A percentile compares a stretch with the other conserved stretches of the same genome.
These are phyloP conservation scores for Lepidium aucheri DNA, from an alignment of 345 rosid genomes.

Conservation along the genomic window DNA sequence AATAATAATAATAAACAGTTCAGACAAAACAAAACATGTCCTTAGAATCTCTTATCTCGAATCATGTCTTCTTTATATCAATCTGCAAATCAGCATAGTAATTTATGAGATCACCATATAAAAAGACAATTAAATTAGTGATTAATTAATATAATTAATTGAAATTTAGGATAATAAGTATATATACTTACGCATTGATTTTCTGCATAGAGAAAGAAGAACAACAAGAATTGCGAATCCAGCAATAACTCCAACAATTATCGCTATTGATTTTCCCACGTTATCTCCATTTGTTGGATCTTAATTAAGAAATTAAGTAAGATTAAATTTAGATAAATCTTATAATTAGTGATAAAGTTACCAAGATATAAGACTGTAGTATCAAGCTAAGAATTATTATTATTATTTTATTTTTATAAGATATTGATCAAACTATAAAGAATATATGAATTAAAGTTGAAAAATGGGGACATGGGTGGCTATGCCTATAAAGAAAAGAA, in stretches of 20 bases:
- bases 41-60: neutral
- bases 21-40: neutral
- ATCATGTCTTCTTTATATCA: constrained; percentile 11
- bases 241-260: constrained; percentile 67
- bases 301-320: constrained; percentile 5
- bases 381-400: constrained; percentile 20
- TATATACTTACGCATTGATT: constrained; percentile 35
- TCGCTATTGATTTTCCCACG: constrained; percentile 73
- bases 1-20: neutral
- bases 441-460: constrained; percentile 12
- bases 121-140: neutral
- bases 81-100: constrained; percentile 16
- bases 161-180: neutral
- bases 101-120: neutral
- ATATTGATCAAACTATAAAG: constrained; percentile 24
- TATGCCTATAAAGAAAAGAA: constrained; percentile 24
- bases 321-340: constrained; percentile 1
- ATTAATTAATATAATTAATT: neutral
- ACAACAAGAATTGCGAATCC: constrained; percentile 62
- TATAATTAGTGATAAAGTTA: neutral
- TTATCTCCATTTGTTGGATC: constrained; percentile 60
- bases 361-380: constrained; percentile 5
- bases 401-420: neutral
- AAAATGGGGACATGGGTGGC: constrained; percentile 17
- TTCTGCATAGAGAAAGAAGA: constrained; percentile 69